Base-by-base conservation (phyloP, 495 filamentous ascomycete species). In the Neurospora intermedia region DNA sequence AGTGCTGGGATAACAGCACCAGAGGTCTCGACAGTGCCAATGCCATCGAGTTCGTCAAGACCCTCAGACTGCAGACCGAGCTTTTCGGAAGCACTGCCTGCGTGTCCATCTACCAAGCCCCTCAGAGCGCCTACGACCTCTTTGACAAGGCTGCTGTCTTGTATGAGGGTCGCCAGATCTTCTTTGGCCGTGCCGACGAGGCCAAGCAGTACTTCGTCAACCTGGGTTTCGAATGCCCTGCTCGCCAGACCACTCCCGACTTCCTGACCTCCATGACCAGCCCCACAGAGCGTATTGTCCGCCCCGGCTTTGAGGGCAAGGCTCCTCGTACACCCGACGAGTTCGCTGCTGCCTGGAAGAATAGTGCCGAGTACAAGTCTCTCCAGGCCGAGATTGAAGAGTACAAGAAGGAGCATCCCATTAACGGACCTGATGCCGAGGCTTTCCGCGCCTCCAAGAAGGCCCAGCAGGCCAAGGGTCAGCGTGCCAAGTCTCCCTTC, bases 1-100 rank as follows among this genome's bases (percentile, higher is more conserved):
- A 93, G 76, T 94, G 92, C 83, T 96, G 93, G 93, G 93, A 96
- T 76, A 92, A 93, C 81, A 92, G 88, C 73, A 95, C 93, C 7
- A 85, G 93, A 80, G 93, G 93, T 74, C 80, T 96, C 35, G 93
- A 96, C 77, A 91, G 88, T 72, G 90, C 91, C 73, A 95, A 91
- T 38, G 93, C 93, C 46, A 81, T 95, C n/a, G 91, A 94, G 77
- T 96, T 94, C 70, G 88, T 89, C 73, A 90, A 87, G 79, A 91
- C 88, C 5, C 78, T 96, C 23, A 85, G 89, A 42, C 79, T 91
- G 10, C 87, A 89, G 46, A 91, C 90, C 6, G 88, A 93, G 59
- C 82, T 93, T 70, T 86, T 87, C 66, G 85, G 88, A 8, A 88
- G 86, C 69, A 91, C 91, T 13, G 88, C 89, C 42, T 84, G 88